Conservation (phyloP, 495 filamentous ascomycete genomes). For the Usnea hakonensis region DNA sequence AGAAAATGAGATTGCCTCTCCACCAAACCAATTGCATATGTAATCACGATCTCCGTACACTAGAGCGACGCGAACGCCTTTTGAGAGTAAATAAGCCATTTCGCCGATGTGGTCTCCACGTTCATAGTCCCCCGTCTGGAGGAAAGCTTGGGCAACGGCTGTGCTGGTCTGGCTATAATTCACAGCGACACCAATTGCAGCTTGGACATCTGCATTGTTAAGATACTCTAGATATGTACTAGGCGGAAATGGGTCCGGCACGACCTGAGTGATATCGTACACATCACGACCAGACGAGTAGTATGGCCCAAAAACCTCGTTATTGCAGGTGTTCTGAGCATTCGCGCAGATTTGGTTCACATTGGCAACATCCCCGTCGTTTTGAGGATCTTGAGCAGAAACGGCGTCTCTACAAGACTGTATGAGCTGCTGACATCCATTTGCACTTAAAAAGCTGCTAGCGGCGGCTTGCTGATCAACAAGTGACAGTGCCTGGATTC, state of each 20-base stretch:
- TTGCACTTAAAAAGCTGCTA: slow-evolving; percentile 36
- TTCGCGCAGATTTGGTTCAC: slow-evolving; percentile 43
- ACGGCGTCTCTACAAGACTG: slow-evolving; percentile 41
- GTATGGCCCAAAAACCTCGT: slow-evolving; percentile 42
- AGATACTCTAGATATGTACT: slow-evolving; percentile 29
- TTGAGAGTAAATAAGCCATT: slow-evolving; percentile 44
- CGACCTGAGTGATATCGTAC: slow-evolving; percentile 32
- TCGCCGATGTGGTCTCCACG: slow-evolving; percentile 40
- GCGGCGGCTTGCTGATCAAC: slow-evolving; percentile 29
- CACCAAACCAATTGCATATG: slow-evolving; percentile 58
- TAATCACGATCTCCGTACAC: slow-evolving; percentile 49
- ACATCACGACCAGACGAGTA: slow-evolving; percentile 32
- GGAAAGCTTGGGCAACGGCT: slow-evolving; percentile 21
- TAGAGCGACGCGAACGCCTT: slow-evolving; percentile 36
- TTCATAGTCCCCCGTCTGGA: slow-evolving; percentile 40
- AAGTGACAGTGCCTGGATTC: slow-evolving; percentile 31
- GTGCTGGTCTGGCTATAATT: slow-evolving; percentile 25
- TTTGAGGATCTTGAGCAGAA: slow-evolving; percentile 35
- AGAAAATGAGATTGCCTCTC: slow-evolving; percentile 33
- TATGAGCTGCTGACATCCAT: slow-evolving; percentile 48
- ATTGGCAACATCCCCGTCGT: slow-evolving; percentile 34
- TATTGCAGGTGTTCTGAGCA: slow-evolving; percentile 40
- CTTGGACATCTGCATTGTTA: slow-evolving; percentile 25
- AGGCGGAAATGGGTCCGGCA: slow-evolving; percentile 27
- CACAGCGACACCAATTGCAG: slow-evolving; percentile 24